These are phyloP conservation scores for Colletotrichum godetiae DNA, from an alignment of 2,329 filamentous ascomycete genomes.

Conservation along the genomic window DNA sequence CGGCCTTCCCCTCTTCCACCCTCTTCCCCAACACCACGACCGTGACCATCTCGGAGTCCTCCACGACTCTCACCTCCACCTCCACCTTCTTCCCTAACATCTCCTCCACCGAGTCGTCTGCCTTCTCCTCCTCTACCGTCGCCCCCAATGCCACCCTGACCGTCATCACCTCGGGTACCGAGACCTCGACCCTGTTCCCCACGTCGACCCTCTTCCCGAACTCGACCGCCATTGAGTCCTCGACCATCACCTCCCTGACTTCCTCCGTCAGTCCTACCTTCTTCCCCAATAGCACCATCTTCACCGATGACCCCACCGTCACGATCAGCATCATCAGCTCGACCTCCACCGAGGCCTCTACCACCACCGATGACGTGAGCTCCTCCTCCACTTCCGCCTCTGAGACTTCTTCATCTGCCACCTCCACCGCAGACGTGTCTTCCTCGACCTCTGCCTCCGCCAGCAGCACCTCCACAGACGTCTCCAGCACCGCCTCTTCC, in stretches of 20 bases:
- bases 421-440: not conserved
- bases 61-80: not conserved
- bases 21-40: constrained; percentile 10
- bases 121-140: constrained; percentile 3
- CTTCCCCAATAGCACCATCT: constrained; percentile 5
- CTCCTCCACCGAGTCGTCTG: not conserved
- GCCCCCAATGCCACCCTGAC: constrained; percentile 17
- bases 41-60: not conserved
- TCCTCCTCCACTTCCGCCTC: not conserved
- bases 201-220: constrained; percentile 19
- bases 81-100: constrained; percentile 13
- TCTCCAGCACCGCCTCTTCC: not conserved
- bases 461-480: not conserved
- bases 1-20: constrained; percentile 6
- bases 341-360: not conserved
- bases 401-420: not conserved
- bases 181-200: constrained; percentile 7
- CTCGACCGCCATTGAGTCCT: constrained; percentile 3
- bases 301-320: not conserved
- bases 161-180: not conserved
- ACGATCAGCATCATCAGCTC: not conserved
- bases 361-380: not conserved
- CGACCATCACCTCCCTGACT: not conserved
- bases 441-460: not conserved
- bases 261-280: not conserved